Base-by-base conservation (phyloP, 352 stramenopile species). In the Thalassiosira gravida region DNA sequence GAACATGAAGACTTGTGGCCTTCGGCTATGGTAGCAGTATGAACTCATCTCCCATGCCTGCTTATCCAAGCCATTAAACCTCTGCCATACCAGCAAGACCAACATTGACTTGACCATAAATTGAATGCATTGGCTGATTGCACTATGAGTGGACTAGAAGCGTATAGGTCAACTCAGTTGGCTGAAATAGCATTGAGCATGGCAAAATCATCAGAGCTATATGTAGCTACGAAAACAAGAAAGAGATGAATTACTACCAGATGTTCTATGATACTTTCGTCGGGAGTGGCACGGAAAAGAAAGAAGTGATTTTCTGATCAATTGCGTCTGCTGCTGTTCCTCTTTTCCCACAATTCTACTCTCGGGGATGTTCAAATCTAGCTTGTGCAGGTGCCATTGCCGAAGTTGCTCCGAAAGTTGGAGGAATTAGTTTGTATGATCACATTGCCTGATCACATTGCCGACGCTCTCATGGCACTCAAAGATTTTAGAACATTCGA, bases 171-270 rank as follows among this genome's bases (percentile, higher is more conserved):
- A 27, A 14, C 63, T 61, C 30, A 3, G 22, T 42, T 29, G 20
- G 25, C 47, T 37, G 29, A 55, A 55, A 63, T 50, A 32, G 39
- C 22, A 3, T 9, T 62, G 55, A n/a, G 46, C 22, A 64, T 70
- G 62, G 47, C 32, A 70, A 59, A 27, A 70, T 70, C 24, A 49
- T 61, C 0, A 35, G 37, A 13, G 27, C n/a, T n/a, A n/a, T n/a
- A n/a, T n/a, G n/a, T n/a, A n/a, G n/a, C n/a, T n/a, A n/a, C n/a
- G n/a, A n/a, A 44, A 18, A 14, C 37, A 22, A 13, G 14, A 0
- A 46, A 30, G 0, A 24, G 35, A 42, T 2, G n/a, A 53, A 20
- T 24, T 6, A 24, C 27, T 6, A 24, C n/a, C 46, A 53, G 27
- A 53, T 71, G 1, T 16, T 58, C 1, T 25, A 63, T 13, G 22